Conservation (phyloP, 495 filamentous ascomycete genomes). For the Podospora bellae-mahoneyi region DNA sequence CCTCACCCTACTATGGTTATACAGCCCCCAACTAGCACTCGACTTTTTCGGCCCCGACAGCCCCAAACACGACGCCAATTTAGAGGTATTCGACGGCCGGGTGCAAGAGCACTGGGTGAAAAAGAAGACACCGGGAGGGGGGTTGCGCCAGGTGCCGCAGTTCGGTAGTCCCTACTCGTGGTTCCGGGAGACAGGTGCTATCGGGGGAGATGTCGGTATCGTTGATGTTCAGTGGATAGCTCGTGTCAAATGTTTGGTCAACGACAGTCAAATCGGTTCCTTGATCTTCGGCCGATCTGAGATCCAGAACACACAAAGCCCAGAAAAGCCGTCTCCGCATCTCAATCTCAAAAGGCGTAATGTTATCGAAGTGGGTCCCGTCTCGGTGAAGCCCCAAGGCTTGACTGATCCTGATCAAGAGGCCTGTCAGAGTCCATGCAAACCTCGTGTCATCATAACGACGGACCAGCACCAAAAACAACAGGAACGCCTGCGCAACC, state of each 20-base stretch:
- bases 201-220: slow-evolving; percentile 70
- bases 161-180: slow-evolving; percentile 47
- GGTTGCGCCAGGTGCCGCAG: not conserved
- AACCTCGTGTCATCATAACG: slow-evolving; percentile 64
- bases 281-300: slow-evolving; percentile 76
- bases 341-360: slow-evolving; percentile 76
- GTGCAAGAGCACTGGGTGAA: not conserved
- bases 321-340: slow-evolving; percentile 84
- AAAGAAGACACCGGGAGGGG: not conserved
- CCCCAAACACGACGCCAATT: no score
- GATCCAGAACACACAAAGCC: slow-evolving; percentile 73
- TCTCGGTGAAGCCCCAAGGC: slow-evolving; percentile 79
- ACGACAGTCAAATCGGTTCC: slow-evolving; percentile 76
- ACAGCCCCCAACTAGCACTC: not conserved
- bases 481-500: slow-evolving; percentile 71
- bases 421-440: slow-evolving; percentile 63
- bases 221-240: slow-evolving; percentile 71
- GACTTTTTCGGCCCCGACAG: not conserved
- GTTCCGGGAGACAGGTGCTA: slow-evolving; percentile 56
- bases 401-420: slow-evolving; percentile 77
- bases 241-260: slow-evolving; percentile 68
- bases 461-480: slow-evolving; percentile 66
- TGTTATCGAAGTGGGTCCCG: slow-evolving; percentile 61
- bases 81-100: not conserved
- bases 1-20: not conserved